These are phyloP conservation scores for Sisymbrium altissimum DNA, from an alignment of 345 rosid genomes.

Conservation along the genomic window DNA sequence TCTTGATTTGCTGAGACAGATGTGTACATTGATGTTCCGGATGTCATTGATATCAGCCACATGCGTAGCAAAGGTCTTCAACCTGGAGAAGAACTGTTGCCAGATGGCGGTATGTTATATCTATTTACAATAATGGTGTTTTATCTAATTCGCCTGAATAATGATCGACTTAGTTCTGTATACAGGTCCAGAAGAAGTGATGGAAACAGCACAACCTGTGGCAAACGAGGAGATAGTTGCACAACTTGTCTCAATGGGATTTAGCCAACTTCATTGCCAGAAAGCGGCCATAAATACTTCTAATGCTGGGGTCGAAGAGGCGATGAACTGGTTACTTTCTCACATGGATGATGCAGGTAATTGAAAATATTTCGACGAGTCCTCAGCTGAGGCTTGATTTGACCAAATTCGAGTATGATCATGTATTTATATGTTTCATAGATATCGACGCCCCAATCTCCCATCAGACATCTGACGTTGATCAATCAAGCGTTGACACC, in stretches of 20 bases:
- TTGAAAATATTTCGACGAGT: not conserved
- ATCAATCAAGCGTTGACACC: conserved; percentile 70
- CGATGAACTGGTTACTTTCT: conserved; percentile 93
- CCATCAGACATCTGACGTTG: conserved; percentile 40
- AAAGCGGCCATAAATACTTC: conserved; percentile 87
- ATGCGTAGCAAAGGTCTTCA: conserved; percentile 97
- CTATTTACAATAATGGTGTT: not conserved
- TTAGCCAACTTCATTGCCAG: conserved; percentile 82
- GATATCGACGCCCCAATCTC: conserved; percentile 79
- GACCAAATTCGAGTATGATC: not conserved
- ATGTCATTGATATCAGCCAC: conserved; percentile 82
- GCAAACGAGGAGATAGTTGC: conserved; percentile 86
- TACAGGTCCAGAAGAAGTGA: conserved; percentile 52
- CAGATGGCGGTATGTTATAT: conserved; percentile 57
- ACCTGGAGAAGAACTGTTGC: conserved; percentile 88
- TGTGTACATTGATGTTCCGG: conserved; percentile 94
- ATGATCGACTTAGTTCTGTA: conserved; percentile 14
- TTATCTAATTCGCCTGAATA: not conserved
- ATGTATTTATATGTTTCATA: conserved; percentile 29
- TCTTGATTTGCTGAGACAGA: conserved; percentile 43
- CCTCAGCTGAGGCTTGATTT: conserved; percentile 1
- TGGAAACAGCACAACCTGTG: conserved; percentile 48
- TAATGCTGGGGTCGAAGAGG: conserved; percentile 90
- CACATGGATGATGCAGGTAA: conserved; percentile 98
- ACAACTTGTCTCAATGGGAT: conserved; percentile 92